These are phyloP conservation scores for Hymenoscyphus scutula DNA, from an alignment of 2,329 filamentous ascomycete species.

Conservation along the genomic window DNA sequence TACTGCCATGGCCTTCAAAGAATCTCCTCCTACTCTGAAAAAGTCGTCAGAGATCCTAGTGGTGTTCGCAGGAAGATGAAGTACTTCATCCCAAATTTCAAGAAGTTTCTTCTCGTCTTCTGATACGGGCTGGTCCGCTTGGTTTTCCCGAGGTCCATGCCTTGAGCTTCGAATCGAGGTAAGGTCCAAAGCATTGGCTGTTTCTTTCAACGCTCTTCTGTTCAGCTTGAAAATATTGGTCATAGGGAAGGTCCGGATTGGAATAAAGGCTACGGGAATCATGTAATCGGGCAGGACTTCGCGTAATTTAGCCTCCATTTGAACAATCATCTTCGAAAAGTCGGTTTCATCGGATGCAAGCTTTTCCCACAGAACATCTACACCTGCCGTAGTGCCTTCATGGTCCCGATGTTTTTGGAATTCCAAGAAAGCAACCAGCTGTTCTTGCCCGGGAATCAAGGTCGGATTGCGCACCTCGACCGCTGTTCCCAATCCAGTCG, in stretches of 20 bases:
- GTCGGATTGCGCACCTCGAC: slow-evolving; percentile 36
- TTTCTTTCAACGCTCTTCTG: slow-evolving; percentile 36
- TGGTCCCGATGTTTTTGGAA: slow-evolving; percentile 17
- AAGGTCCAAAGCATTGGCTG: slow-evolving; percentile 4
- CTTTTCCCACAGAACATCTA: slow-evolving; percentile 31
- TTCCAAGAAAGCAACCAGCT: slow-evolving; percentile 37
- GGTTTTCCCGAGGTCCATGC: neutral
- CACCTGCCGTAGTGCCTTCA: slow-evolving; percentile 44
- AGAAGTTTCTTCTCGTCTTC: slow-evolving; percentile 9
- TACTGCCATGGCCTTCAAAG: slow-evolving; percentile 7
- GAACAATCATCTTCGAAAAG: slow-evolving; percentile 18
- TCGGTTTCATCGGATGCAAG: slow-evolving; percentile 39
- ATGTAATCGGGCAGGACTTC: slow-evolving; percentile 36
- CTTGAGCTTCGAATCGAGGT: slow-evolving; percentile 4
- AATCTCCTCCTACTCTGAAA: slow-evolving; percentile 6
- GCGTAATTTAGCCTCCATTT: slow-evolving; percentile 27
- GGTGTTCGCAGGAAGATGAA: slow-evolving; percentile 3
- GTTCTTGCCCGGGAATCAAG: slow-evolving; percentile 25
- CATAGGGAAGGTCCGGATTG: slow-evolving; percentile 30
- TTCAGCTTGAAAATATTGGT: slow-evolving; percentile 36
- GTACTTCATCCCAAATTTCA: slow-evolving; percentile 4
- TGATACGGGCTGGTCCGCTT: slow-evolving; percentile 4
- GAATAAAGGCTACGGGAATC: slow-evolving; percentile 34
- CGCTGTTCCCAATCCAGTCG: slow-evolving; percentile 33
- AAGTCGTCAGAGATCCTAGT: neutral